Conservation (phyloP, 768 basidiomycete species). For the Rubroboletus satanas region DNA sequence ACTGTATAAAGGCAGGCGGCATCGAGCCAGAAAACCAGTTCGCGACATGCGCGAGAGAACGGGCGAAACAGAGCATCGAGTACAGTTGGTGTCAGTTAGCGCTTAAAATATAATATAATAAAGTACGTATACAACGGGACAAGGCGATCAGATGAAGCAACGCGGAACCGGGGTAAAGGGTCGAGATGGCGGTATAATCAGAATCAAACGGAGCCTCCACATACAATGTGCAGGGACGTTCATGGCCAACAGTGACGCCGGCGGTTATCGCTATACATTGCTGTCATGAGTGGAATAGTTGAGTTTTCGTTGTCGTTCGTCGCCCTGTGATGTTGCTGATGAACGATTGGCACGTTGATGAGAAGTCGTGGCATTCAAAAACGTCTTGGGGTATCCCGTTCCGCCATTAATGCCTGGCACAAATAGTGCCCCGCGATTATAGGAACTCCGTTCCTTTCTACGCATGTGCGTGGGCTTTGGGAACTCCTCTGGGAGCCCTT, state of each 20-base stretch:
- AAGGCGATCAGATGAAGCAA: conserved; percentile 18
- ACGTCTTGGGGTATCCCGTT: conserved; percentile 26
- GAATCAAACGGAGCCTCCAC: background rate
- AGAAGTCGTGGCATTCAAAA: conserved; percentile 21
- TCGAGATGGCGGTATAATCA: conserved; percentile 7
- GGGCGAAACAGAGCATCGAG: conserved; percentile 8
- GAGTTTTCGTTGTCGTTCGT: conserved; percentile 26
- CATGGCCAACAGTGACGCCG: background rate
- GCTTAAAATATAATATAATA: conserved; percentile 34
- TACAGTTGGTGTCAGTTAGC: conserved; percentile 23
- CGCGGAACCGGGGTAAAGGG: conserved; percentile 2
- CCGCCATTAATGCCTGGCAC: conserved; percentile 42
- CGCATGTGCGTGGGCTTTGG: conserved; percentile 77
- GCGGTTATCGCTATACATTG: conserved; percentile 5
- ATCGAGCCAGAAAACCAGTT: conserved; percentile 5
- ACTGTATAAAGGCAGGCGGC: conserved; percentile 7
- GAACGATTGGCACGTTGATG: conserved; percentile 20
- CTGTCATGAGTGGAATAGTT: conserved; percentile 9
- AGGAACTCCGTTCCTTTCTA: conserved; percentile 78
- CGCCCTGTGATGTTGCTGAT: conserved; percentile 10
- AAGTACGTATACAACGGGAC: conserved; percentile 25
- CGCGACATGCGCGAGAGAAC: conserved; percentile 3
- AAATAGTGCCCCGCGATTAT: conserved; percentile 71
- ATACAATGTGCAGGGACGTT: background rate
- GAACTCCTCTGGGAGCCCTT: conserved; percentile 77